Percentiles rank a stretch among this genome's conserved stretches.
These are phyloP conservation scores for Cryptomeria japonica DNA, from an alignment of 75 land plant species.

Conservation along the genomic window DNA sequence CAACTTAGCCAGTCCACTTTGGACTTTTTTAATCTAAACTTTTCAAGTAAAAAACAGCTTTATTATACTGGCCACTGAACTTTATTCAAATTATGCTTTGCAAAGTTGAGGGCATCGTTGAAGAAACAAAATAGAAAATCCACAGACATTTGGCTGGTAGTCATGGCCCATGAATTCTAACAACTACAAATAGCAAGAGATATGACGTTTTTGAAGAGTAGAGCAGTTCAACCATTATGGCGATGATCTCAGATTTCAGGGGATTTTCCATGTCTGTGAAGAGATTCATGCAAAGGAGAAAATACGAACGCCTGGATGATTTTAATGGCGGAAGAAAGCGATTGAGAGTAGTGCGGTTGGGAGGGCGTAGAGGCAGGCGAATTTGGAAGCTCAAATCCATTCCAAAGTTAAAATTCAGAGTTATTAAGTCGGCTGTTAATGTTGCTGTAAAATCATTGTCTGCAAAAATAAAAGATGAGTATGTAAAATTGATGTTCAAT, in stretches of 20 bases:
- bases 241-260: background rate
- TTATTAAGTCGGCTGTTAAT: background rate
- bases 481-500: background rate
- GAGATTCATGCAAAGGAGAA: background rate
- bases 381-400: background rate
- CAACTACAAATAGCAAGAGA: background rate
- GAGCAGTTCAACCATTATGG: background rate
- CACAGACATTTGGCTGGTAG: too few relatives aligned
- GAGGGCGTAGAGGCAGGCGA: background rate
- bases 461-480: background rate
- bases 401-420: background rate
- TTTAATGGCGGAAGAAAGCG: background rate
- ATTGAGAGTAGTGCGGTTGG: background rate
- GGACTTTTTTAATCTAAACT: too few relatives aligned
- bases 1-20: too few relatives aligned
- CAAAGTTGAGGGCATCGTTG: too few relatives aligned
- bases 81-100: too few relatives aligned
- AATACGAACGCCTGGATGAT: background rate
- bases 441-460: background rate
- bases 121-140: too few relatives aligned
- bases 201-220: too few relatives aligned
- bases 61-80: too few relatives aligned
- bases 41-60: too few relatives aligned
- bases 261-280: background rate
- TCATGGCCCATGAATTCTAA: too few relatives aligned